A percentile compares a stretch with the other conserved stretches of the same genome.
These are phyloP conservation scores for Pseudocercospora macadamiae DNA, from an alignment of 2,329 filamentous ascomycete genomes.

Conservation along the genomic window DNA sequence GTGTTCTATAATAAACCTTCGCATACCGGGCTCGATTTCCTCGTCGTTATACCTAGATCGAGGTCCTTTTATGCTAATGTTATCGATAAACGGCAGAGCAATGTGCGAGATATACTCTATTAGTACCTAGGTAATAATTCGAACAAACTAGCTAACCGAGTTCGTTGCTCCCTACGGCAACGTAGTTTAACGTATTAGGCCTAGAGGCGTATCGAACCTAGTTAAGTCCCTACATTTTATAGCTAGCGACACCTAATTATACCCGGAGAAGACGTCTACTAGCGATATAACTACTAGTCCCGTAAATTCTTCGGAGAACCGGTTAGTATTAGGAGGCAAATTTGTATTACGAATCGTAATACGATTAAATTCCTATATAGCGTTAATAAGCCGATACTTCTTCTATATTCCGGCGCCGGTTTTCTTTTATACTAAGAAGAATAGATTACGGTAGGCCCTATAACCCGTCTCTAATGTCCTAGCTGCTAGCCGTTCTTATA, in stretches of 20 bases:
- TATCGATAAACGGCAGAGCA: neutral
- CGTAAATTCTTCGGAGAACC: neutral
- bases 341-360: neutral
- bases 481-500: neutral
- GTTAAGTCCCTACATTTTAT: neutral
- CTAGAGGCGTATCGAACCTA: neutral
- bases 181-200: neutral
- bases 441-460: neutral
- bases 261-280: neutral
- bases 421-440: neutral
- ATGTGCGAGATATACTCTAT: neutral
- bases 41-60: neutral
- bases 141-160: neutral
- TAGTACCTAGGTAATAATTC: neutral
- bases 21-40: neutral
- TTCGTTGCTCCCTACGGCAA: conserved; percentile 5
- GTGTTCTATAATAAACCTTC: neutral
- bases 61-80: conserved; percentile 1
- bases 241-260: neutral
- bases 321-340: neutral
- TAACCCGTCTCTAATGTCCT: neutral
- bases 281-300: neutral
- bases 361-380: neutral
- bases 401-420: neutral
- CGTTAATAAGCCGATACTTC: neutral